Conservation (phyloP, 2,329 filamentous ascomycete species). For the Arthrocladium fulminans region DNA sequence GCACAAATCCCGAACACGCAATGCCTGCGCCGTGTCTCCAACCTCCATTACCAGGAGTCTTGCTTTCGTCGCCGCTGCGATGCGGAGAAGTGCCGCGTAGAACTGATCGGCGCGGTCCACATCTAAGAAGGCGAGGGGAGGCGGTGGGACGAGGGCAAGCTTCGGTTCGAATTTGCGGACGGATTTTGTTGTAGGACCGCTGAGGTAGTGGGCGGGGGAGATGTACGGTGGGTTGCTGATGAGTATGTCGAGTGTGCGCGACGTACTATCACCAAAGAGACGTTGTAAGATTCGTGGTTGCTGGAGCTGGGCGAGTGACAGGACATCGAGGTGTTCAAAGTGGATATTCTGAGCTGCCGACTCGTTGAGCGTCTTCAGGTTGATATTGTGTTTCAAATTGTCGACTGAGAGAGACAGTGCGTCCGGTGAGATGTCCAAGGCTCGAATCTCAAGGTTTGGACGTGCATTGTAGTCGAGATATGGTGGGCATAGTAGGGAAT, state of each 20-base stretch:
- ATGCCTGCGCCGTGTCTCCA: conserved; percentile 59
- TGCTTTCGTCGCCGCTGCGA: conserved; percentile 44
- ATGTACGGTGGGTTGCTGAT: conserved; percentile 91
- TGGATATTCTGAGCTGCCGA: conserved; percentile 29
- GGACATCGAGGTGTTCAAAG: conserved; percentile 42
- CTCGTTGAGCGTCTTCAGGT: conserved; percentile 22
- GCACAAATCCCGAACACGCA: conserved; percentile 45
- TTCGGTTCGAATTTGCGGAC: conserved; percentile 75
- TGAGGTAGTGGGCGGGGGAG: conserved; percentile 53
- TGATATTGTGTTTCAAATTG: conserved; percentile 53
- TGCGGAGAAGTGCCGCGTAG: conserved; percentile 55
- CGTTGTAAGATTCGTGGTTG: neutral
- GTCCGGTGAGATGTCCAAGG: conserved; percentile 61
- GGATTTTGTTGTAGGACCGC: conserved; percentile 54
- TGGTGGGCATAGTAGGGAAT: conserved; percentile 45
- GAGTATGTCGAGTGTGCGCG: conserved; percentile 51
- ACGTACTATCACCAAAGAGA: neutral
- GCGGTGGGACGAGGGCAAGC: conserved; percentile 57
- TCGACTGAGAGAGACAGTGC: conserved; percentile 57
- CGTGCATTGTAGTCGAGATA: neutral
- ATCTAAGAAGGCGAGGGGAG: conserved; percentile 5
- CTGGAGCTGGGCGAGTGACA: conserved; percentile 15
- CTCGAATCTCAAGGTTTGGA: conserved; percentile 46
- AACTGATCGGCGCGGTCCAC: conserved; percentile 46
- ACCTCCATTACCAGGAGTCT: conserved; percentile 61